These are phyloP conservation scores for Pisolithus marmoratus DNA, from an alignment of 768 basidiomycete genomes.

Conservation along the genomic window DNA sequence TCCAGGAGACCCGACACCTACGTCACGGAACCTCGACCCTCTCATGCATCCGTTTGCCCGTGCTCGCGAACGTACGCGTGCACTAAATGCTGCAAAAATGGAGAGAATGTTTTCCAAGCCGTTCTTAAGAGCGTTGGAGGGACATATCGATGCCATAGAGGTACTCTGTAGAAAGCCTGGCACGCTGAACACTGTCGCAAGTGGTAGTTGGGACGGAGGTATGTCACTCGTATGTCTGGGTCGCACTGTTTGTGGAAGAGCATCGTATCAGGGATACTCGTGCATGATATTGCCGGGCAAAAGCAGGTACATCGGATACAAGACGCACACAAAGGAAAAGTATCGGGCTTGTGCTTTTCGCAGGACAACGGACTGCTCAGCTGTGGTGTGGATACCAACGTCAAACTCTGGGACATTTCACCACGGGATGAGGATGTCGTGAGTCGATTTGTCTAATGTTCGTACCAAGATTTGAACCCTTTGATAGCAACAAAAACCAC, in stretches of 20 bases:
- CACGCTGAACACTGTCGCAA: constrained; percentile 73
- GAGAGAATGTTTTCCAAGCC: constrained; percentile 98
- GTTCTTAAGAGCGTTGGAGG: constrained; percentile 84
- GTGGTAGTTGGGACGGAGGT: constrained; percentile 97
- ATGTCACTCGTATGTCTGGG: constrained; percentile 25
- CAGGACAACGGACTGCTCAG: constrained; percentile 58
- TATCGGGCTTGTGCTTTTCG: constrained; percentile 76
- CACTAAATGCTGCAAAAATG: constrained; percentile 93
- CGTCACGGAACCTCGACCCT: constrained; percentile 88
- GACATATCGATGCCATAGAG: constrained; percentile 94
- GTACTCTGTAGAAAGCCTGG: constrained; percentile 68
- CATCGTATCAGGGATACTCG: constrained; percentile 58
- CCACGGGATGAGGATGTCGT: constrained; percentile 36
- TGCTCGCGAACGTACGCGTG: constrained; percentile 88
- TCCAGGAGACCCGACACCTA: constrained; percentile 81
- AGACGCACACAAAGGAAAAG: constrained; percentile 78
- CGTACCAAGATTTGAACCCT: constrained; percentile 5
- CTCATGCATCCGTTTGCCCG: constrained; percentile 94
- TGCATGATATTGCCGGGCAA: constrained; percentile 71
- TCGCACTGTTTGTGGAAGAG: not conserved
- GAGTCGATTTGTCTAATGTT: constrained; percentile 7
- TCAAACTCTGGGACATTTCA: constrained; percentile 72
- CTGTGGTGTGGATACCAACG: constrained; percentile 77
- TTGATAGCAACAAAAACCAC: constrained; percentile 44
- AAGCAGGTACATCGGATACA: constrained; percentile 51